Evolutionary conservation across 768 basidiomycete species (phyloP), one percentile per base, ranked within the genome.

Genomic region (Suillus subalutaceus): DNA sequence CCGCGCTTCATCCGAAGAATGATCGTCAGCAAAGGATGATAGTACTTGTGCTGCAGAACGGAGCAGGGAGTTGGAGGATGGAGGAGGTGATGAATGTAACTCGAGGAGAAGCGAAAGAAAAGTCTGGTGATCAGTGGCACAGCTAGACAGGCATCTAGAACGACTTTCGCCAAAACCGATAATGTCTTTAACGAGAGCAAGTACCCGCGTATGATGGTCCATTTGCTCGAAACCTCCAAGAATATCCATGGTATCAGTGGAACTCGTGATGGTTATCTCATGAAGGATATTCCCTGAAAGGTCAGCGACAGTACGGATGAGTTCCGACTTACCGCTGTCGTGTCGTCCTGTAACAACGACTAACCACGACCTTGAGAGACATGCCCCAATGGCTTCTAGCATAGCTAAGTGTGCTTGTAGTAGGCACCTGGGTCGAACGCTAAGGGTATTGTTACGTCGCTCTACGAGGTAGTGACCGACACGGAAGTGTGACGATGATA

Each of bases 191-290:
- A 85, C 72, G 12, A 84, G 65, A 20, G 73, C 71, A 12, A 78
- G 63, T 50, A 73, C 62, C 37, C 82, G 83, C 43, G 80, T 79
- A n/a, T 77, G 78, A 44, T 74, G 63, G 74, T 95, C 92, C 35
- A 90, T 87, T 78, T 99, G 97, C 78, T 99, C 97, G 73, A 98
- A 99, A 75, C 93, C 91, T 41, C 97, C 97, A 53, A 99, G 80
- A 41, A 99, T 89, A 77, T 99, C 97, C 76, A 90, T 89, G 1
- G 96, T 93, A 75, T 99, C 97, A 3, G 93, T 95, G 8, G 93
- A 90, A 65, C 85, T 90, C 75, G 92, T 96, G 73, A 98, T 81
- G 20, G 88, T 82, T 57, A 97, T 84, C 75, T 94, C 93, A 26
- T 82, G 82, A 1, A 98, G 83, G 30, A 75, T 55, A 61, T 86